These are phyloP conservation scores for Lachnum nothofagi DNA, from an alignment of 2,329 filamentous ascomycete genomes.

Conservation along the genomic window DNA sequence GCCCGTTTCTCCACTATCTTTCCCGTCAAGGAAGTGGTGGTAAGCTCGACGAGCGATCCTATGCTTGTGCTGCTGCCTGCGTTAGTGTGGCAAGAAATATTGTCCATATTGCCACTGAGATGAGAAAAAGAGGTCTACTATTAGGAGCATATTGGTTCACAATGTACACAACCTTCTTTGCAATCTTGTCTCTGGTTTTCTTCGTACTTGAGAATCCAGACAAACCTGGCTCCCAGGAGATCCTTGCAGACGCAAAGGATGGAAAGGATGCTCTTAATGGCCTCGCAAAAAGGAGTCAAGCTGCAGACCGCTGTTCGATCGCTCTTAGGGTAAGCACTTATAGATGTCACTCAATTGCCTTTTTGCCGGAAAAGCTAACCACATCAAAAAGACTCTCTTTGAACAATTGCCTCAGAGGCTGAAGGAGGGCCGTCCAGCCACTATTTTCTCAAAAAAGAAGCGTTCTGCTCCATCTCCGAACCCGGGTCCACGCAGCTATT, in stretches of 20 bases:
- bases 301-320: conserved; percentile 77
- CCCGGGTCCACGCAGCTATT: conserved; percentile 31
- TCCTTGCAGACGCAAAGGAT: conserved; percentile 77
- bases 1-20: conserved; percentile 79
- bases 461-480: conserved; percentile 48
- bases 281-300: conserved; percentile 77
- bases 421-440: conserved; percentile 44
- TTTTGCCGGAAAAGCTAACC: conserved; percentile 18
- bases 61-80: conserved; percentile 64
- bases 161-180: conserved; percentile 78
- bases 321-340: conserved; percentile 62
- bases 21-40: conserved; percentile 56
- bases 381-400: conserved; percentile 62
- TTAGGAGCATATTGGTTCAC: conserved; percentile 84
- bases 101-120: conserved; percentile 73
- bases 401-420: conserved; percentile 73
- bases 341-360: too few relatives aligned
- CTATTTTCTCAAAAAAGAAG: conserved; percentile 47
- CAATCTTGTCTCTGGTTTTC: conserved; percentile 72
- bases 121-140: conserved; percentile 68
- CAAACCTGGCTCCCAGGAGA: conserved; percentile 68
- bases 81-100: conserved; percentile 62
- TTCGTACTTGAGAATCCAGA: conserved; percentile 77
- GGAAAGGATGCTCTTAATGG: conserved; percentile 77
- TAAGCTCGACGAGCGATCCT: conserved; percentile 69